Conservation (phyloP, 2,329 filamentous ascomycete species). For the Aspergillus novoparasiticus region DNA sequence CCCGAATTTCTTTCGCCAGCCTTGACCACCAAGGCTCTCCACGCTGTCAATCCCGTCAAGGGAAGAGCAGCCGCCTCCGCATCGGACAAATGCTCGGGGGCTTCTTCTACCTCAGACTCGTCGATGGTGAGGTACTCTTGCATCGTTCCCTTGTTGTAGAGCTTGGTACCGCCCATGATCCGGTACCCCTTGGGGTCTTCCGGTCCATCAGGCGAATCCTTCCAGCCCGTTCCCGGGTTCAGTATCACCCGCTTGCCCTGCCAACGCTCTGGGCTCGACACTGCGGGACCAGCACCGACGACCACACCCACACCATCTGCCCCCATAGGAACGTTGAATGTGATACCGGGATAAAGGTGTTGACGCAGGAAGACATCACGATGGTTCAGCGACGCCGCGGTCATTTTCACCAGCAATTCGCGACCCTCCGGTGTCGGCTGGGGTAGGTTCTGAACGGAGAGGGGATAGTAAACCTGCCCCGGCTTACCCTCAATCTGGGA, state of each 20-base stretch:
- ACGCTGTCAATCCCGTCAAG: constrained; percentile 82
- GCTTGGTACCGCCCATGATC: constrained; percentile 59
- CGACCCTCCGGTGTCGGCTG: constrained; percentile 64
- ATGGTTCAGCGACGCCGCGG: constrained; percentile 86
- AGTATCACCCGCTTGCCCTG: constrained; percentile 72
- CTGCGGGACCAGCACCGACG: constrained; percentile 60
- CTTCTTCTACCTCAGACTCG: constrained; percentile 72
- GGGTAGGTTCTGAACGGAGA: constrained; percentile 61
- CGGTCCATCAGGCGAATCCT: constrained; percentile 69
- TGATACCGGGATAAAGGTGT: constrained; percentile 83
- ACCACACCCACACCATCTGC: constrained; percentile 82
- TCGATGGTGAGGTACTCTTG: constrained; percentile 73
- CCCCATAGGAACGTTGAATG: constrained; percentile 76
- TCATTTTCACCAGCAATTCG: constrained; percentile 75
- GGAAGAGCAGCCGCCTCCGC: constrained; percentile 82
- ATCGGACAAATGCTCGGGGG: constrained; percentile 70
- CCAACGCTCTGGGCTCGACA: constrained; percentile 56
- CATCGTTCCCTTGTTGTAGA: constrained; percentile 68
- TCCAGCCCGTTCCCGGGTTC: constrained; percentile 79
- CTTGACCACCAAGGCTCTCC: constrained; percentile 83
- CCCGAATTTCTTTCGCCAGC: constrained; percentile 57
- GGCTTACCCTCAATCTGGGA: constrained; percentile 62
- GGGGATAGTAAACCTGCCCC: constrained; percentile 68
- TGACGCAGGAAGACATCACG: constrained; percentile 93
- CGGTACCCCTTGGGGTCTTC: constrained; percentile 57